Evolutionary conservation across 352 stramenopile genomes (phyloP).

Genomic region (Saprolegnia diclina): DNA sequence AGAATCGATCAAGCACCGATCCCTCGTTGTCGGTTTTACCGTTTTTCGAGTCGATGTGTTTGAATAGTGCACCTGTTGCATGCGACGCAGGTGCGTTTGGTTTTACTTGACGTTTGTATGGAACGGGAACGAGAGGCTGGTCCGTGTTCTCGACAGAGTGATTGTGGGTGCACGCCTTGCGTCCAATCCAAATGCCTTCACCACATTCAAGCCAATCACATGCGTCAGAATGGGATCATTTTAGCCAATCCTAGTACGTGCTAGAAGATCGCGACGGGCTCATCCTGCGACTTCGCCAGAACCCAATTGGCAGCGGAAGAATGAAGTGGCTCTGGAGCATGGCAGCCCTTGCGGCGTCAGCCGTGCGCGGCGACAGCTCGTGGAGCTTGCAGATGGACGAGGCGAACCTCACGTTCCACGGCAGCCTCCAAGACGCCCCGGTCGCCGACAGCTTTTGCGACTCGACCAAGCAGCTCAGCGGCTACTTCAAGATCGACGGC

Average conservation of each 20-base stretch:
- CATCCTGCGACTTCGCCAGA: neutral
- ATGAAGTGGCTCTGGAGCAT: neutral
- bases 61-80: no score
- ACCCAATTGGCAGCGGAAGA: neutral
- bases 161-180: neutral
- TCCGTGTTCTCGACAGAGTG: neutral
- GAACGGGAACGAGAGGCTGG: neutral
- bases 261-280: neutral
- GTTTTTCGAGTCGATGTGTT: no score
- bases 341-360: neutral
- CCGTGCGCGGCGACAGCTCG: conserved; percentile 11
- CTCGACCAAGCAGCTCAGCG: conserved; percentile 67
- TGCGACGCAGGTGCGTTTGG: no score
- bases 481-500: conserved; percentile 79
- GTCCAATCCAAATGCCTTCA: neutral
- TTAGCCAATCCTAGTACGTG: neutral
- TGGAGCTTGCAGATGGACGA: conserved; percentile 16
- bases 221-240: neutral
- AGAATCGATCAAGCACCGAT: no score
- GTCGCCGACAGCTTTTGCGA: conserved; percentile 66
- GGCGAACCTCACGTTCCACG: conserved; percentile 8
- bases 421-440: conserved; percentile 17
- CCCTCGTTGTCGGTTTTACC: no score
- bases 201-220: neutral
- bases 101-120: neutral